Base-by-base conservation (phyloP, 768 basidiomycete genomes). In the Leccinum obscurum region DNA sequence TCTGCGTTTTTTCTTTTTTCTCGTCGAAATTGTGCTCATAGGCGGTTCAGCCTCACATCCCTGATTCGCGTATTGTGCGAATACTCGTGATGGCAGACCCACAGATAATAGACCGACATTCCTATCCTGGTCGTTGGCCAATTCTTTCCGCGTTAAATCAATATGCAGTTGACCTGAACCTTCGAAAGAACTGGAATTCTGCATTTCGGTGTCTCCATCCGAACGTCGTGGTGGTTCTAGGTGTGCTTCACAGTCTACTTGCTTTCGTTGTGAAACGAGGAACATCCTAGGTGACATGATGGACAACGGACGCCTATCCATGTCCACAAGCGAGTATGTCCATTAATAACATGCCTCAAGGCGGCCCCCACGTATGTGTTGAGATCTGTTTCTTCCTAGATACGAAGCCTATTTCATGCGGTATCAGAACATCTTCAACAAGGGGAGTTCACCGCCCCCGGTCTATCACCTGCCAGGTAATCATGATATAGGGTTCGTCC, bases 401-500 rank as follows among this genome's bases (percentile, higher is more conserved):
- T 95, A 96, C 68, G 83, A 87, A 57, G 61, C 71, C 4, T 95
- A 95, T 68, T 83, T 80, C 60, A 69, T 69, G 22, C 82, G 88
- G 52, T 97, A 93, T 77, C 80, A 78, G 59, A 77, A 76, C 50
- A 93, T 94, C 35, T 95, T 96, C 75, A 73, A 77, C 30, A 59
- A 77, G 22, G 72, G 81, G 6, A 64, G 77, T 10, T 63, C 72
- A 7, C 64, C 68, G 17, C 77, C 83, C 3, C 86, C 88, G 0
- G 76, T 80, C 60, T 88, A 87, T 72, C 89, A 85, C 69, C 80
- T 95, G 30, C 89, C 94, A 3, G 96, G 96, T 6, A 98, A 98
- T 70, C 94, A 95, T 68, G 96, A 98, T 67, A 80, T 90, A 35
- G 92, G 90, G 85, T 91, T 70, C 59, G 80, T 66, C 34, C 53